Conservation (phyloP, 371 early-diverging fungal genomes). For the Apophysomyces ossiformis region DNA sequence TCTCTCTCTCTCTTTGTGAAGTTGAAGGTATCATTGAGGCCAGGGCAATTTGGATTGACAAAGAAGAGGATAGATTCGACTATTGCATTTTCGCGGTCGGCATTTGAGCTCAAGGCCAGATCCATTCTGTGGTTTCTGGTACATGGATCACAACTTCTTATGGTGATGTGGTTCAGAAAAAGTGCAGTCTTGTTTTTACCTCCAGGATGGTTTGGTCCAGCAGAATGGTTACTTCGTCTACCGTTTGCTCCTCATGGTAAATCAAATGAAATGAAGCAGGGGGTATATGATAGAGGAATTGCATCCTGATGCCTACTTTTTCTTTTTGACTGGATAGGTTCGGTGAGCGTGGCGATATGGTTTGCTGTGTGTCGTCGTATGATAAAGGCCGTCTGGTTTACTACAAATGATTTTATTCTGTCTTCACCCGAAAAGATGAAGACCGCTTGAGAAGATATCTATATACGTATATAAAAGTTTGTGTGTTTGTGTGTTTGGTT, state of each 20-base stretch:
- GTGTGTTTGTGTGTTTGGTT: neutral
- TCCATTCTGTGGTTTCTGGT: slow-evolving; percentile 72
- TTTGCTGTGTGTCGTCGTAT: slow-evolving; percentile 71
- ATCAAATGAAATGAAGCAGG: neutral
- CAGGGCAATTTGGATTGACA: neutral
- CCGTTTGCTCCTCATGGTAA: slow-evolving; percentile 84
- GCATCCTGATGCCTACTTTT: neutral
- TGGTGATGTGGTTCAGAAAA: slow-evolving; percentile 73
- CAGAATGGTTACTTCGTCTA: slow-evolving; percentile 67
- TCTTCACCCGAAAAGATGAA: slow-evolving; percentile 10
- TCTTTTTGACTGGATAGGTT: slow-evolving; percentile 47
- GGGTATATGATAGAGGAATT: no score
- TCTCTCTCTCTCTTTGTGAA: no score
- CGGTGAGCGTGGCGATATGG: slow-evolving; percentile 77
- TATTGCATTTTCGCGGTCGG: slow-evolving; percentile 67
- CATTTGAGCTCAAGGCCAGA: slow-evolving; percentile 81
- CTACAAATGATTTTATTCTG: slow-evolving; percentile 41
- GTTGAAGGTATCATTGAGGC: neutral
- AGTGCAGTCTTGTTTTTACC: slow-evolving; percentile 85
- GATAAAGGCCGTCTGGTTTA: slow-evolving; percentile 40
- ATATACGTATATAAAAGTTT: neutral
- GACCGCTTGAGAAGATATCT: neutral
- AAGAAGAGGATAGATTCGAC: slow-evolving; percentile 54
- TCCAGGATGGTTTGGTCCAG: slow-evolving; percentile 84
- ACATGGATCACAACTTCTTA: slow-evolving; percentile 70